Percentiles rank a stretch among this genome's conserved stretches.
Conservation (phyloP, 108 stramenopile genomes). For the Nitzschia putrida region DNA sequence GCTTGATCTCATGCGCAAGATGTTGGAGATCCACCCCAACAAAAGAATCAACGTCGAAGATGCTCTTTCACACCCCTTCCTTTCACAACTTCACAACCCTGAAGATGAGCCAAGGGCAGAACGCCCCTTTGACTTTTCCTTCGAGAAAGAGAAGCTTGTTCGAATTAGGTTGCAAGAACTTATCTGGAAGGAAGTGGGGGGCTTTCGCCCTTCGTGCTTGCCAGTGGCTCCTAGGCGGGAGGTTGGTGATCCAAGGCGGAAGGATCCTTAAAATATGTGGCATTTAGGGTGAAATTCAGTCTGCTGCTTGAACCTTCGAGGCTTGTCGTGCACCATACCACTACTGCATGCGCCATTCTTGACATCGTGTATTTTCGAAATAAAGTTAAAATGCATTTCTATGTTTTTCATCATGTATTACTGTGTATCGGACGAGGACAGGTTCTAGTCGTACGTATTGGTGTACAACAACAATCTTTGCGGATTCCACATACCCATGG, state of each 20-base stretch:
- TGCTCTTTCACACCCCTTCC: constrained; percentile 92
- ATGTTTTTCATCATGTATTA: not conserved
- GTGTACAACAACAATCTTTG: too few relatives aligned
- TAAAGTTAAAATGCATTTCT: constrained; percentile 7
- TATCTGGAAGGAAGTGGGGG: constrained; percentile 89
- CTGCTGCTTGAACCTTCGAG: not conserved
- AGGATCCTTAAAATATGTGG: constrained; percentile 24
- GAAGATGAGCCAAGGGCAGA: constrained; percentile 82
- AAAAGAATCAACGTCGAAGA: constrained; percentile 88
- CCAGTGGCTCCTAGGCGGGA: constrained; percentile 64
- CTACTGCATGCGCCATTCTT: constrained; percentile 18
- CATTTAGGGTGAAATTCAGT: too few relatives aligned
- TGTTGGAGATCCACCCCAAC: constrained; percentile 92
- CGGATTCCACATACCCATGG: too few relatives aligned
- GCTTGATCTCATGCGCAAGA: constrained; percentile 85
- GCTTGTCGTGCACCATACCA: constrained; percentile 20
- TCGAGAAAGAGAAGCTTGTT: constrained; percentile 85
- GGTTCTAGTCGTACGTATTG: too few relatives aligned
- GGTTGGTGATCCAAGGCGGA: constrained; percentile 12
- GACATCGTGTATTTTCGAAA: constrained; percentile 2
- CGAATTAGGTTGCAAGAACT: constrained; percentile 80
- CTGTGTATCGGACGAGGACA: too few relatives aligned
- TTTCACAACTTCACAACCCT: constrained; percentile 81
- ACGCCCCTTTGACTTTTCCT: constrained; percentile 72
- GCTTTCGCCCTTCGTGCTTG: constrained; percentile 78